phyloP scores from a whole-genome alignment of 768 basidiomycete species.

The Pleurotus eryngii region DNA sequence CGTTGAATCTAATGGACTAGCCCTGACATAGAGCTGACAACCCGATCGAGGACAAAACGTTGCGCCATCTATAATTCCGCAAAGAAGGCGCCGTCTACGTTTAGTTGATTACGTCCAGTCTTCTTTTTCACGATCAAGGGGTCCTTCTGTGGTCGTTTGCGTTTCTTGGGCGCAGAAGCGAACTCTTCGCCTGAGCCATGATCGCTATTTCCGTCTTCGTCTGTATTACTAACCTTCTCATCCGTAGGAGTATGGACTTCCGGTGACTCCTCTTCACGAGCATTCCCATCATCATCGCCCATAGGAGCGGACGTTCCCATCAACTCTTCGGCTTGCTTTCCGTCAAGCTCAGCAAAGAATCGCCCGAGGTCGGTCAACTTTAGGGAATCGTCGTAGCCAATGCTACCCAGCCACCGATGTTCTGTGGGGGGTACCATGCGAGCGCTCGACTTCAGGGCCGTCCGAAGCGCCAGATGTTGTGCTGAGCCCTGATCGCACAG shows the following conservation, averaged over 20 bases:
- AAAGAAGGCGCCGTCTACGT: slow-evolving; percentile 59
- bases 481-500: not conserved
- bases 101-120: slow-evolving; percentile 58
- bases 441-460: slow-evolving; percentile 12
- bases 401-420: slow-evolving; percentile 85
- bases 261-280: slow-evolving; percentile 44
- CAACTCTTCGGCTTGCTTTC: not conserved
- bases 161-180: slow-evolving; percentile 38
- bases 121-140: slow-evolving; percentile 46
- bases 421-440: slow-evolving; percentile 8
- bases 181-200: slow-evolving; percentile 19
- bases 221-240: slow-evolving; percentile 16
- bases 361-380: slow-evolving; percentile 82
- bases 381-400: slow-evolving; percentile 84
- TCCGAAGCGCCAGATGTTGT: slow-evolving; percentile 9
- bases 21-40: no score
- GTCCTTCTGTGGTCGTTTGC: slow-evolving; percentile 57
- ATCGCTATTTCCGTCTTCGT: slow-evolving; percentile 7
- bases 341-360: slow-evolving; percentile 40
- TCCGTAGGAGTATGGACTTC: slow-evolving; percentile 21
- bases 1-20: no score
- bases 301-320: not conserved
- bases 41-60: no score
- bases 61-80: slow-evolving; percentile 45
- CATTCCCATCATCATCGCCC: slow-evolving; percentile 33